Evolutionary conservation across 768 basidiomycete species (phyloP).

Genomic region (Amanita pseudoporphyria): DNA sequence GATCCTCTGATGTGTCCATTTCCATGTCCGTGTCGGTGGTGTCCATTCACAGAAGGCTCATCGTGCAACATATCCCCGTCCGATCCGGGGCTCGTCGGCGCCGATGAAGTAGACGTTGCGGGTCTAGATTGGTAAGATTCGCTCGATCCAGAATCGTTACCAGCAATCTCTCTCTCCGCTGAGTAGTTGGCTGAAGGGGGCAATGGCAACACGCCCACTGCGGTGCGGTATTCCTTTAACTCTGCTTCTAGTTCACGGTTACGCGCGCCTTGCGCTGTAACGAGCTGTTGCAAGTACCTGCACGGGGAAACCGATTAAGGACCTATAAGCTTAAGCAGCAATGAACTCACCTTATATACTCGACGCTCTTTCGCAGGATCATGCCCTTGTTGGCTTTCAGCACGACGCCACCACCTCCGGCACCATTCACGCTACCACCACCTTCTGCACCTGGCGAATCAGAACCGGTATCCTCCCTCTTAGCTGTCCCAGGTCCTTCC

Average conservation of each 20-base stretch:
- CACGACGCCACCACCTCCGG: slow-evolving; percentile 17
- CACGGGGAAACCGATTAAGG: neutral
- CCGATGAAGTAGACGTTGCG: neutral
- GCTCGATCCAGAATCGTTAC: slow-evolving; percentile 3
- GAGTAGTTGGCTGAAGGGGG: slow-evolving; percentile 2
- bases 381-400: slow-evolving; percentile 95
- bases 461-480: slow-evolving; percentile 1
- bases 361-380: slow-evolving; percentile 79
- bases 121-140: neutral
- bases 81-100: neutral
- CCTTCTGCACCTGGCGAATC: neutral
- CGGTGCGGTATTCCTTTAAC: slow-evolving; percentile 37
- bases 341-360: slow-evolving; percentile 43
- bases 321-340: slow-evolving; percentile 1
- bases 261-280: slow-evolving; percentile 66
- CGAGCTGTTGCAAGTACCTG: slow-evolving; percentile 80
- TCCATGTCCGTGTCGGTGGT: too few species aligned
- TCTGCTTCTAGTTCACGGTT: slow-evolving; percentile 75
- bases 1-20: too few species aligned
- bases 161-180: neutral
- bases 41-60: slow-evolving; percentile 2
- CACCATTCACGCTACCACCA: slow-evolving; percentile 11
- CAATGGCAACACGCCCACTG: slow-evolving; percentile 14
- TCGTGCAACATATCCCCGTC: slow-evolving; percentile 15
- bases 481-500: neutral